Evolutionary conservation across 495 filamentous ascomycete genomes (phyloP).

Genomic region (Diplogelasinospora grovesii): DNA sequence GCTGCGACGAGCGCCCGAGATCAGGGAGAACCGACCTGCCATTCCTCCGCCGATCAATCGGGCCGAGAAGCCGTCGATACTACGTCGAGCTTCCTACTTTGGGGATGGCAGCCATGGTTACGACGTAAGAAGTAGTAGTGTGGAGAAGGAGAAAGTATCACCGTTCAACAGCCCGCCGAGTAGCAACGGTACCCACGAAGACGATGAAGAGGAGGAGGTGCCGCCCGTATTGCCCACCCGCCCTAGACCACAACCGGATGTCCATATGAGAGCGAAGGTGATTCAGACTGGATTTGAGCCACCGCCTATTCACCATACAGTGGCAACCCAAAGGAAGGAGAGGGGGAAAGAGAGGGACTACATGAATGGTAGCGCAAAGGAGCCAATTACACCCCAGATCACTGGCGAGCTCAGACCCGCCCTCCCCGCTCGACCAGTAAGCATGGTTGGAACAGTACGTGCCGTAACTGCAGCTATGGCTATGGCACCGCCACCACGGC

Average conservation of each 20-base stretch:
- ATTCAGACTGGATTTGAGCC: constrained; percentile 35
- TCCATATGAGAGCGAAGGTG: constrained; percentile 19
- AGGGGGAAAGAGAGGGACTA: constrained; percentile 34
- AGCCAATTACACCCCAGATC: constrained; percentile 23
- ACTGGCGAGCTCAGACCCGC: constrained; percentile 50
- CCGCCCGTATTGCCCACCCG: constrained; percentile 39
- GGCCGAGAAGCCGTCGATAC: constrained; percentile 70
- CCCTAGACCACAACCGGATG: constrained; percentile 23
- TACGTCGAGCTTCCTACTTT: constrained; percentile 23
- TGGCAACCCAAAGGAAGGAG: no score
- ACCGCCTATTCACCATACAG: constrained; percentile 43
- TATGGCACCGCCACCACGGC: constrained; percentile 41
- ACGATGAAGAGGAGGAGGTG: constrained; percentile 32
- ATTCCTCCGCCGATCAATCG: constrained; percentile 70
- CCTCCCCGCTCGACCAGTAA: constrained; percentile 50
- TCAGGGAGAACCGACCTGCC: constrained; percentile 26
- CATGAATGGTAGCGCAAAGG: constrained; percentile 25
- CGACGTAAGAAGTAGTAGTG: constrained; percentile 24
- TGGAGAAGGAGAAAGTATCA: constrained; percentile 50
- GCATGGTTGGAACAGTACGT: constrained; percentile 24
- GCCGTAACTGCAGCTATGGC: constrained; percentile 13
- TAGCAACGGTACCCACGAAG: constrained; percentile 57
- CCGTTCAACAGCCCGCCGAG: constrained; percentile 88
- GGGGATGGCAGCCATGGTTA: constrained; percentile 18
- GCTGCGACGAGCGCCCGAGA: constrained; percentile 35